Percentiles rank a stretch among this genome's conserved stretches.
These are phyloP conservation scores for Monascus purpureus DNA, from an alignment of 495 filamentous ascomycete species.

Conservation along the genomic window DNA sequence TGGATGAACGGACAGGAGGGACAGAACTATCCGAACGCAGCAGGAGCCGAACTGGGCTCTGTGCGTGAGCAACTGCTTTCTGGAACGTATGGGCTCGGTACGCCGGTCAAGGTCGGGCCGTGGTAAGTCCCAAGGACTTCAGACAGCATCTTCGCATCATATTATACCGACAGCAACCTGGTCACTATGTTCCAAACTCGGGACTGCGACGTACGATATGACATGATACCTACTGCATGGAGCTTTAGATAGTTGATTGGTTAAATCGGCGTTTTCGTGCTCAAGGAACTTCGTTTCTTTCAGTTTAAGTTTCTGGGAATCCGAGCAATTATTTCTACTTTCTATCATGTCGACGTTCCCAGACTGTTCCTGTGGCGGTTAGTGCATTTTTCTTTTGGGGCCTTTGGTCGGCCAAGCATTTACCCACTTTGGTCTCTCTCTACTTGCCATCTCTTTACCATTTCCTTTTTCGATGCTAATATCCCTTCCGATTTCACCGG, in stretches of 20 bases:
- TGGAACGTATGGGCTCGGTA: conserved; percentile 57
- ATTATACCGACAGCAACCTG: not conserved
- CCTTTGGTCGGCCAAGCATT: not conserved
- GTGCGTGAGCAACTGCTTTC: conserved; percentile 69
- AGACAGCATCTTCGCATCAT: not conserved
- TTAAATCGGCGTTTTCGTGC: conserved; percentile 28
- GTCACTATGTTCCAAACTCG: conserved; percentile 12
- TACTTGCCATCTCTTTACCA: not conserved
- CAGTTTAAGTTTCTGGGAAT: conserved; percentile 1
- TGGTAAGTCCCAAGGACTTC: conserved; percentile 32
- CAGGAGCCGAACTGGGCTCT: conserved; percentile 41
- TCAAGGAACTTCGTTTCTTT: conserved; percentile 4
- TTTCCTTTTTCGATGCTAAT: too few relatives aligned
- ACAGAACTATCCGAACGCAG: conserved; percentile 24
- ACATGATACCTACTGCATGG: conserved; percentile 36
- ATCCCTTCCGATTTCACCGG: not conserved
- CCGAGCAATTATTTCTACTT: too few relatives aligned
- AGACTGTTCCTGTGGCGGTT: too few relatives aligned
- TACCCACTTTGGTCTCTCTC: not conserved
- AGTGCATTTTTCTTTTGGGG: conserved; percentile 2
- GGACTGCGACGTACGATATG: conserved; percentile 30
- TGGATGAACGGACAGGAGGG: conserved; percentile 54
- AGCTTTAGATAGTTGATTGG: conserved; percentile 28
- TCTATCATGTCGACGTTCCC: too few relatives aligned
- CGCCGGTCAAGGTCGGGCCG: conserved; percentile 58